phyloP scores from a whole-genome alignment of 805 yeast genomes.

The Deakozyma indianensis region DNA sequence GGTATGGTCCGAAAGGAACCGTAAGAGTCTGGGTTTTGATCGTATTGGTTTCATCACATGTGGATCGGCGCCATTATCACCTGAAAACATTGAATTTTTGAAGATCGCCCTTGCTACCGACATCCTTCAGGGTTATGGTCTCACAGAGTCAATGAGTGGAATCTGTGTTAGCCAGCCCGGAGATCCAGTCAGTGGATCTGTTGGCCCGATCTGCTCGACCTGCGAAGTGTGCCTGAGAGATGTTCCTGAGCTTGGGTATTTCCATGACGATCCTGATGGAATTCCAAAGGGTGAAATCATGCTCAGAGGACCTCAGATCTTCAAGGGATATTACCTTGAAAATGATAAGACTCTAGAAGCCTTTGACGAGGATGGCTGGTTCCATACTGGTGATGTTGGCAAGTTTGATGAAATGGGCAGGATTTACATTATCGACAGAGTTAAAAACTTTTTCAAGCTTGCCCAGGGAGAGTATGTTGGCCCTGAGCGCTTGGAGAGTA shows the following conservation, averaged over 20 bases:
- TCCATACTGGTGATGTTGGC: slow-evolving; percentile 55
- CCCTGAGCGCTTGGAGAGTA: slow-evolving; percentile 60
- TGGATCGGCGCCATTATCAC: slow-evolving; percentile 63
- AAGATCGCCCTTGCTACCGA: slow-evolving; percentile 39
- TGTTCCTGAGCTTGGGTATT: slow-evolving; percentile 48
- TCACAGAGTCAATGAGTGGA: slow-evolving; percentile 60
- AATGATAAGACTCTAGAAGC: slow-evolving; percentile 38
- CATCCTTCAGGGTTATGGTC: slow-evolving; percentile 59
- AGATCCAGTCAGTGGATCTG: slow-evolving; percentile 36
- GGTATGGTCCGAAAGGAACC: slow-evolving; percentile 29
- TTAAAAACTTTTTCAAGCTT: slow-evolving; percentile 62
- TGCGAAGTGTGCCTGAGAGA: slow-evolving; percentile 48
- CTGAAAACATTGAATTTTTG: slow-evolving; percentile 34
- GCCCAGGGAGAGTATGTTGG: slow-evolving; percentile 59
- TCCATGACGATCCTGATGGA: slow-evolving; percentile 26
- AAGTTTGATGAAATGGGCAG: slow-evolving; percentile 37
- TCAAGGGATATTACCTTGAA: slow-evolving; percentile 40
- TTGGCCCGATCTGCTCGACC: slow-evolving; percentile 44
- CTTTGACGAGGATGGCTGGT: slow-evolving; percentile 50
- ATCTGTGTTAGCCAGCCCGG: slow-evolving; percentile 25
- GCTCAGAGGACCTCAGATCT: slow-evolving; percentile 51
- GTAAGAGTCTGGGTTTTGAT: slow-evolving; percentile 32
- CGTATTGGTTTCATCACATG: slow-evolving; percentile 27
- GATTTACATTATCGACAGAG: slow-evolving; percentile 52
- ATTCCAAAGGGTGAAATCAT: slow-evolving; percentile 42